phyloP scores from a whole-genome alignment of 352 stramenopile species.

The Globisporangium camurandrum region DNA sequence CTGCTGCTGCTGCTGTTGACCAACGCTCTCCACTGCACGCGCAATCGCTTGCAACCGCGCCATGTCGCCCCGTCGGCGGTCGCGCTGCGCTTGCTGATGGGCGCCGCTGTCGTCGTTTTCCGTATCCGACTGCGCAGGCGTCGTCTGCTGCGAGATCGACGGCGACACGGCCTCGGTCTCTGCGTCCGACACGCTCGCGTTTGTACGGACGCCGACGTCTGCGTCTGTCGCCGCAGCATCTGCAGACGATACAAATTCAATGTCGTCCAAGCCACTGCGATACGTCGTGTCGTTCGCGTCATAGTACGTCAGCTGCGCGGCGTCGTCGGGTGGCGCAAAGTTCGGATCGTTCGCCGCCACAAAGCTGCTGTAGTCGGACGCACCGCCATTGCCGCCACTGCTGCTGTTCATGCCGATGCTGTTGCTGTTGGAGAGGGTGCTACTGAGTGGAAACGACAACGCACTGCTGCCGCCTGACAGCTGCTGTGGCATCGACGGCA shows the following conservation, averaged over 20 bases:
- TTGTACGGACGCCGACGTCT: too few relatives aligned
- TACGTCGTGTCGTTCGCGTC: constrained; percentile 61
- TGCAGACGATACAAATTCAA: too few relatives aligned
- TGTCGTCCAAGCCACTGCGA: constrained; percentile 31
- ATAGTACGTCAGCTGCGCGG: constrained; percentile 53
- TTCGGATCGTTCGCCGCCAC: constrained; percentile 54
- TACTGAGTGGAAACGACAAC: constrained; percentile 1
- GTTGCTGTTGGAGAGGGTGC: too few relatives aligned
- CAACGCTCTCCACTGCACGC: constrained; percentile 13
- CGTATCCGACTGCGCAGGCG: constrained; percentile 53
- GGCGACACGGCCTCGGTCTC: constrained; percentile 50
- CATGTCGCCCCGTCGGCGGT: constrained; percentile 18
- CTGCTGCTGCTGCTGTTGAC: not conserved
- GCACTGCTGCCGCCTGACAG: not conserved
- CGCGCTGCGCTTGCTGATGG: constrained; percentile 21
- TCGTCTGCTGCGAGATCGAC: constrained; percentile 65
- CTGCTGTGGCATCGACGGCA: constrained; percentile 13
- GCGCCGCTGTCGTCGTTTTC: constrained; percentile 31
- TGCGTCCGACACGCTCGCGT: constrained; percentile 31
- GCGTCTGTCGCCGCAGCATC: constrained; percentile 1
- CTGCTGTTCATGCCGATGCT: not conserved
- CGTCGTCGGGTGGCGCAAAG: constrained; percentile 17
- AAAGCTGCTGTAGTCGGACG: constrained; percentile 22
- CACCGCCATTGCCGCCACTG: not conserved
- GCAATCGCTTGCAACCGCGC: constrained; percentile 22